Base-by-base conservation (phyloP, 176 grass and related monocot species). In the Elymus sibiricus region DNA sequence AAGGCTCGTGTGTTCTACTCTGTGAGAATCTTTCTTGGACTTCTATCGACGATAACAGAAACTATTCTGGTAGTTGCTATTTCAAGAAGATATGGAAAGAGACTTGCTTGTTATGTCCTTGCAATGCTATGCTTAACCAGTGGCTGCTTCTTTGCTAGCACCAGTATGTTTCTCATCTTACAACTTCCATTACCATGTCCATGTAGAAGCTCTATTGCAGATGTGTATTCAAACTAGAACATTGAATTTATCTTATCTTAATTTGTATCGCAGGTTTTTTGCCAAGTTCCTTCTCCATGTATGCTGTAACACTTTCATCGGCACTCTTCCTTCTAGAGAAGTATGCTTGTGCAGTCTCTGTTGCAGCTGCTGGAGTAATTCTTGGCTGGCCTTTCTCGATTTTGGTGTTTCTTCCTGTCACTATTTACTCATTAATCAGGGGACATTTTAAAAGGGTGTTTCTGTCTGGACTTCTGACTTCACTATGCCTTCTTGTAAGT, bases 261-360 rank as follows among this genome's bases (percentile, higher is more conserved):
- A 51, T 82, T 15, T 11, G 56, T 87, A 29, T 80, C 77, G 5
- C 90, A 99, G 97, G 97, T 90, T 99, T 99, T 88, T 87, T 99
- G 69, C 97, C 97, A 76, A 99, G 97, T 88, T 95, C 91, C 70
- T 99, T 99, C 80, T 99, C 97, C 77, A 99, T 96, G 97, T 99
- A 99, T 84, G 92, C 92, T 83, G 92, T 98, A 60, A 98, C 94
- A 80, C 92, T 98, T 84, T 92, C 94, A 0, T 95, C 97, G 35
- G 97, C 97, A 66, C 88, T 95, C 24, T 98, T 98, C 82, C 88
- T 98, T 88, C 89, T 96, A 38, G 87, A 94, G 90, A 96, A 94
- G 39, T 94, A 96, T 91, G 86, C 88, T 77, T 60, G 63, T 59
- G 90, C 97, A 34, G 97, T 94, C 64, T 83, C 92, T 70, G 79